Evolutionary conservation across 2,329 filamentous ascomycete species (phyloP).

Genomic region (Phialophora expanda): DNA sequence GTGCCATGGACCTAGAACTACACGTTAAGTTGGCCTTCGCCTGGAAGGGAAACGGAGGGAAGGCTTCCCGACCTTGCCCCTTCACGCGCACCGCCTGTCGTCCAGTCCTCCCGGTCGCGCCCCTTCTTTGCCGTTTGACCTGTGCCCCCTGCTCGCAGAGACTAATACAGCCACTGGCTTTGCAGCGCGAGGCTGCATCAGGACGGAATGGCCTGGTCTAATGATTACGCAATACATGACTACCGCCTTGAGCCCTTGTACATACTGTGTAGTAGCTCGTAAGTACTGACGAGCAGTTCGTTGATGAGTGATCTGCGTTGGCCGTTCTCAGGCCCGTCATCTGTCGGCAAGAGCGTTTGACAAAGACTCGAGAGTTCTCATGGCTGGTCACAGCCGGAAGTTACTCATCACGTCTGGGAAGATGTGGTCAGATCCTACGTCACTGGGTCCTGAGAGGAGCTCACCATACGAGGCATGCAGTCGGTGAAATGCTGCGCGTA

Average conservation of each 20-base stretch:
- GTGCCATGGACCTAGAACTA: too few species aligned
- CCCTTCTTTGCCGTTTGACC: too few species aligned
- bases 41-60: background rate
- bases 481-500: background rate
- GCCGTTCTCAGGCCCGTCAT: background rate
- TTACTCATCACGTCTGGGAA: background rate
- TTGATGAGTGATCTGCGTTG: background rate
- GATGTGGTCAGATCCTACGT: background rate
- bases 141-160: too few species aligned
- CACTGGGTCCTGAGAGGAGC: background rate
- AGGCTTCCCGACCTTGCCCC: background rate
- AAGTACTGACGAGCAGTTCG: background rate
- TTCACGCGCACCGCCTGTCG: too few species aligned
- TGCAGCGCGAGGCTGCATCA: too few species aligned
- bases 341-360: background rate
- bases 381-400: background rate
- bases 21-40: too few species aligned
- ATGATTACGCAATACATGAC: too few species aligned
- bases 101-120: too few species aligned
- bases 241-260: too few species aligned
- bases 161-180: too few species aligned
- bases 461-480: background rate
- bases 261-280: too few species aligned
- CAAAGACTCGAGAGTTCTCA: background rate
- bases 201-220: too few species aligned